These are phyloP conservation scores for Sarocladium brachiariae DNA, from an alignment of 2,329 filamentous ascomycete species.

Conservation along the genomic window DNA sequence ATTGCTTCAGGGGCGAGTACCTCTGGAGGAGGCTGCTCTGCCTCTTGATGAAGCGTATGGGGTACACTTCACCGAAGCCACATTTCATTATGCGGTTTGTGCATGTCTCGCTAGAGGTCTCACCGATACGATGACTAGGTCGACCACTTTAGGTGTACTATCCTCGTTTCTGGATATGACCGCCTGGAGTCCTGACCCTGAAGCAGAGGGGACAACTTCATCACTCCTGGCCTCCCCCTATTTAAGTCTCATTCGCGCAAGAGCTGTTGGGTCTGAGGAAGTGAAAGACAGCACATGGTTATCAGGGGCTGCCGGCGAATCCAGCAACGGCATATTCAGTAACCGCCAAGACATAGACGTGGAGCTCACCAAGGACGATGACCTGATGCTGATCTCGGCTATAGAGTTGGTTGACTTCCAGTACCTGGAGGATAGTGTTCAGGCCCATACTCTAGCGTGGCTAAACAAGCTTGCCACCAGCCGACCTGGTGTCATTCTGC, in stretches of 20 bases:
- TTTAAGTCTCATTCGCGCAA: slow-evolving; percentile 50
- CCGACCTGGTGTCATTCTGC: slow-evolving; percentile 49
- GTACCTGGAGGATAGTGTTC: slow-evolving; percentile 54
- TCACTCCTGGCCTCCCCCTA: slow-evolving; percentile 45
- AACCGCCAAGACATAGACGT: slow-evolving; percentile 22
- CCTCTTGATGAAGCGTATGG: slow-evolving; percentile 59
- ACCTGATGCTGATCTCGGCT: slow-evolving; percentile 55
- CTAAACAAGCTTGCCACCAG: slow-evolving; percentile 48
- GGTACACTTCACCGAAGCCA: slow-evolving; percentile 56
- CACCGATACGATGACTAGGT: slow-evolving; percentile 53
- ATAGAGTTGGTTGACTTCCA: slow-evolving; percentile 62
- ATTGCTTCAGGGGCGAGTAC: slow-evolving; percentile 52
- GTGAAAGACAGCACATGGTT: slow-evolving; percentile 57
- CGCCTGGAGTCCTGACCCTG: slow-evolving; percentile 17
- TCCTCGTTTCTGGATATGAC: slow-evolving; percentile 48
- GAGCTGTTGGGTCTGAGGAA: slow-evolving; percentile 51
- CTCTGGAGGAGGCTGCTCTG: slow-evolving; percentile 55
- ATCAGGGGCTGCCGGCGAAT: slow-evolving; percentile 42
- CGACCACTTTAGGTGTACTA: slow-evolving; percentile 52
- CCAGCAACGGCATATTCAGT: slow-evolving; percentile 20
- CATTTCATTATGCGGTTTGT: slow-evolving; percentile 61
- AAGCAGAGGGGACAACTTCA: slow-evolving; percentile 14
- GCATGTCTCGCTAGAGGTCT: slow-evolving; percentile 58
- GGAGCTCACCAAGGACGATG: slow-evolving; percentile 48
- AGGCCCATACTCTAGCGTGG: slow-evolving; percentile 53